Evolutionary conservation across 1,284 basidiomycete genomes (phyloP), one percentile per base, ranked within the genome.

Genomic region (Quambalaria eucalypti): DNA sequence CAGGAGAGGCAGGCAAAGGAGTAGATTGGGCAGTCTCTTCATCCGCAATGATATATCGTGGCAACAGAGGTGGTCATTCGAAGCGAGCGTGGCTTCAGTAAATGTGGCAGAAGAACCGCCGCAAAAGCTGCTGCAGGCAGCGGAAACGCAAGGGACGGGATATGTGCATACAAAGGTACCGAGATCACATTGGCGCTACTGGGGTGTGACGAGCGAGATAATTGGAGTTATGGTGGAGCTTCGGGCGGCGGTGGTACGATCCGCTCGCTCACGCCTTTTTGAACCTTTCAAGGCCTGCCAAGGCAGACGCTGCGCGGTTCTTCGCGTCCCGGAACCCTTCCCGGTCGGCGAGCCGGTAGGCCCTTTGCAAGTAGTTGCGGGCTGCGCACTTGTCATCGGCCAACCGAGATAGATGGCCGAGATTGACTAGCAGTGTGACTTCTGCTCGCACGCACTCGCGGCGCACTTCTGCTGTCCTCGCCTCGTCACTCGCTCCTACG

Each of bases 371-470:
- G 50, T 63, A 61, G 25, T 53, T 38, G 23, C 66, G 38, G 9
- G 66, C 65, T 36, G 60, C 53, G 40, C 66, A 69, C 30, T 61
- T 57, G 56, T 69, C 62, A 2, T 52, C 53, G 2, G 56, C 56
- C 60, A 68, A 60, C 25, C 44, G 28, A 31, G 52, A 42, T 19
- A 63, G 54, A 51, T 68, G 64, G 51, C 71, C 72, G 16, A 73
- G 53, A 28, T 74, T 74, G 63, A 66, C 71, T 19, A 74, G 51
- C 0, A 74, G 58, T 16, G 71, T 68, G 31, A 74, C 60, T 40
- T 73, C 62, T 52, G 69, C 65, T 25, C 66, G 58, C 38, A 67
- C 47, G 49, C 72, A 74, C 54, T 74, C 69, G 10, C 51, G 48
- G 8, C 58, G 42, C 2, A 70, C 68, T 50, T 71, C 54, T 25